A percentile compares a stretch with the other conserved stretches of the same genome.
Conservation (phyloP, 352 stramenopile species). For the Pythium volutum region DNA sequence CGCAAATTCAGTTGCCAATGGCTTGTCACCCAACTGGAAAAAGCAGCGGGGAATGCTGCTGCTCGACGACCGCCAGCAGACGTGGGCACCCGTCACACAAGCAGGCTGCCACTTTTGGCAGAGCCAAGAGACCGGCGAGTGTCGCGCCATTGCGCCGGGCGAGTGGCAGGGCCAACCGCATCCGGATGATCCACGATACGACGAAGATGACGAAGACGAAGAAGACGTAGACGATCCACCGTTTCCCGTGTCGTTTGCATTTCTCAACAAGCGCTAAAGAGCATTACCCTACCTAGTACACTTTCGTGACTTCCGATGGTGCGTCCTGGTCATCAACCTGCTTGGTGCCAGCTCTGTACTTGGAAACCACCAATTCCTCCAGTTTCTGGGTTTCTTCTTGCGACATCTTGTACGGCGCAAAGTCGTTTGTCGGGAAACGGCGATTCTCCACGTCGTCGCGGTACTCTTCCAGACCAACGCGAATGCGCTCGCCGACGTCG, state of each 20-base stretch:
- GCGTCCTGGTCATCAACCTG: slow-evolving; percentile 26
- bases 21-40: slow-evolving; percentile 30
- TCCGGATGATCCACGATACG: slow-evolving; percentile 4
- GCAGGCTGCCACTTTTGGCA: slow-evolving; percentile 79
- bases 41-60: slow-evolving; percentile 24
- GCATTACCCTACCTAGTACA: slow-evolving; percentile 46
- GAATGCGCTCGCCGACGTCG: slow-evolving; percentile 92
- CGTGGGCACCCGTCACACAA: slow-evolving; percentile 60
- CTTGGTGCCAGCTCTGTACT: slow-evolving; percentile 42
- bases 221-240: slow-evolving; percentile 30
- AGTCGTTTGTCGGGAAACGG: slow-evolving; percentile 93
- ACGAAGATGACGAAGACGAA: slow-evolving; percentile 6
- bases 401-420: slow-evolving; percentile 95
- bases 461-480: slow-evolving; percentile 94
- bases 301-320: slow-evolving; percentile 71
- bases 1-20: background rate
- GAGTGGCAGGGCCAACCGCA: slow-evolving; percentile 14
- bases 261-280: slow-evolving; percentile 36
- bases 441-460: slow-evolving; percentile 95
- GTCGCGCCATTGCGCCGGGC: slow-evolving; percentile 27
- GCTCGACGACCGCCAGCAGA: slow-evolving; percentile 35
- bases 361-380: slow-evolving; percentile 47
- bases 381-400: slow-evolving; percentile 74
- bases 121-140: slow-evolving; percentile 66
- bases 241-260: slow-evolving; percentile 69